These are phyloP conservation scores for Candida manassasensis DNA, from an alignment of 805 yeast genomes.

Conservation along the genomic window DNA sequence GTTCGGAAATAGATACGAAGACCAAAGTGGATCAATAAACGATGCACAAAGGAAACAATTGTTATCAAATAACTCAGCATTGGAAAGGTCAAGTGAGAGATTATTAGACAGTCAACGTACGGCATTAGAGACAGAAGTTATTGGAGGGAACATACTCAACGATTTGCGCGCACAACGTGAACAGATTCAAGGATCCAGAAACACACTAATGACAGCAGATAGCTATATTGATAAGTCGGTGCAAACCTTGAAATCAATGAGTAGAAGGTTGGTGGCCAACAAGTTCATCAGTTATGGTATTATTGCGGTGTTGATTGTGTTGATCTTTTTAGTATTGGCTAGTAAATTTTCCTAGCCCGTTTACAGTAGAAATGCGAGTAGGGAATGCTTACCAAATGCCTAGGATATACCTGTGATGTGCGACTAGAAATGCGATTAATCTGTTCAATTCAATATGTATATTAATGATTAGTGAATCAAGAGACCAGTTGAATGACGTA, in stretches of 20 bases:
- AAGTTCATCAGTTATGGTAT: slow-evolving; percentile 87
- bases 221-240: slow-evolving; percentile 86
- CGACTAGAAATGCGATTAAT: too few species aligned
- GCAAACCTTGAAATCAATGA: slow-evolving; percentile 84
- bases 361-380: too few species aligned
- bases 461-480: too few species aligned
- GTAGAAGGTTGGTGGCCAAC: slow-evolving; percentile 87
- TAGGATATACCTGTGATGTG: too few species aligned
- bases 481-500: too few species aligned
- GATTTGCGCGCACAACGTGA: slow-evolving; percentile 92
- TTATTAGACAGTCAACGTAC: slow-evolving; percentile 82
- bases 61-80: slow-evolving; percentile 68
- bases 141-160: slow-evolving; percentile 85
- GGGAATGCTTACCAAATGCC: too few species aligned
- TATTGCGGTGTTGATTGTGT: slow-evolving; percentile 76
- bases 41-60: slow-evolving; percentile 78
- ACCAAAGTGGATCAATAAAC: slow-evolving; percentile 34
- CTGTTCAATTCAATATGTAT: too few species aligned
- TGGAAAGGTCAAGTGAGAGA: slow-evolving; percentile 79
- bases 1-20: slow-evolving; percentile 54
- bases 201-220: slow-evolving; percentile 85
- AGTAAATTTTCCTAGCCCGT: slow-evolving; percentile 75
- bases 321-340: slow-evolving; percentile 78
- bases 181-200: slow-evolving; percentile 80
- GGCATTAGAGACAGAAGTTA: slow-evolving; percentile 86